Evolutionary conservation across 1,139 yeast species (phyloP).

Genomic region (Pichia sp.): DNA sequence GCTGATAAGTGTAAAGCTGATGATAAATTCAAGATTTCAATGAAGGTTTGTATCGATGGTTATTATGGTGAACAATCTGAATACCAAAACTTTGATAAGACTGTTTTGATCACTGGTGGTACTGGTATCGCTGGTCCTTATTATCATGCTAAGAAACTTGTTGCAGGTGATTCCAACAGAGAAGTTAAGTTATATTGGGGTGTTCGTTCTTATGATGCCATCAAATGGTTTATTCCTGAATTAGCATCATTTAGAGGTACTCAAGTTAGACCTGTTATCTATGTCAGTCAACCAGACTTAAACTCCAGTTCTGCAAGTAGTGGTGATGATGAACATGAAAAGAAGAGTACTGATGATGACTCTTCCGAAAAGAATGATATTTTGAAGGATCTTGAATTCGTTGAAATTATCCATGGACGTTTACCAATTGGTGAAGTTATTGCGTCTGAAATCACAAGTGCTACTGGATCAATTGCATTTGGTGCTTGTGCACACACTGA

Average conservation of each 20-base stretch:
- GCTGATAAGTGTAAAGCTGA: conserved; percentile 12
- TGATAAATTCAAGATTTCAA: not conserved
- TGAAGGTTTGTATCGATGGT: conserved; percentile 43
- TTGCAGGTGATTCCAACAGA: conserved; percentile 27
- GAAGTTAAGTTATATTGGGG: conserved; percentile 47
- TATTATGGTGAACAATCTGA: conserved; percentile 54
- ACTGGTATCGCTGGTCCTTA: conserved; percentile 64
- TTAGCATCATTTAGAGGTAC: conserved; percentile 36
- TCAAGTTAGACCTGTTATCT: conserved; percentile 38
- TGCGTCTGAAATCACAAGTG: conserved; percentile 36
- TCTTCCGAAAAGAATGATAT: not conserved
- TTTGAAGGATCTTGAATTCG: conserved; percentile 31
- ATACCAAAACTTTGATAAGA: conserved; percentile 52
- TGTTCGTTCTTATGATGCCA: conserved; percentile 44
- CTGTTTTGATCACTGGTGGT: conserved; percentile 66
- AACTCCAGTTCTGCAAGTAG: not conserved
- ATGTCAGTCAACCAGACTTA: conserved; percentile 39
- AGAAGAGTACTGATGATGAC: not conserved
- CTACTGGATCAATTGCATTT: conserved; percentile 43
- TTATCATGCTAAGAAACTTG: conserved; percentile 33
- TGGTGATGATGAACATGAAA: conserved; percentile 11
- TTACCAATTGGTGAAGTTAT: conserved; percentile 43
- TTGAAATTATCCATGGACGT: conserved; percentile 47
- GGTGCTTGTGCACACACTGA: conserved; percentile 50
- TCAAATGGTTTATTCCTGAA: conserved; percentile 54